phyloP scores from a whole-genome alignment of 169 alveolate genomes.

The Plasmodium gonderi region DNA sequence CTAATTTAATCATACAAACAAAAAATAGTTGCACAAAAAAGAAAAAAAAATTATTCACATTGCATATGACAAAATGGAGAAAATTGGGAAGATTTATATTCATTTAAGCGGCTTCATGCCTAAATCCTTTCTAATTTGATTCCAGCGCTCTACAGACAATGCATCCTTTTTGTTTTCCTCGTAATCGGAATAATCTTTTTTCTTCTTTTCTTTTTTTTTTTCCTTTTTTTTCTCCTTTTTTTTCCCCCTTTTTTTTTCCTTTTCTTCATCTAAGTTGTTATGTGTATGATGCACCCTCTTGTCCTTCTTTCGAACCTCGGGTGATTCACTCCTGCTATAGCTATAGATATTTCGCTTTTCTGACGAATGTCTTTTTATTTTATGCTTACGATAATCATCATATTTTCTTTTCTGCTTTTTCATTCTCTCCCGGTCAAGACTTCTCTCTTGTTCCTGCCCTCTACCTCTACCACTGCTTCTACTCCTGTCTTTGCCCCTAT shows the following conservation, averaged over 20 bases:
- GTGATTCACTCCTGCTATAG: constrained; percentile 13
- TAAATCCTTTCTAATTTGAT: constrained; percentile 79
- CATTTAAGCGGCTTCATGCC: constrained; percentile 87
- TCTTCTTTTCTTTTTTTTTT: constrained; percentile 1
- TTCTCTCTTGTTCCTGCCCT: not conserved
- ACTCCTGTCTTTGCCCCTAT: constrained; percentile 1
- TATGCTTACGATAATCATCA: not conserved
- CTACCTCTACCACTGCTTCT: not conserved
- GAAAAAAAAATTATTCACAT: not conserved
- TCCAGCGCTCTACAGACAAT: constrained; percentile 84
- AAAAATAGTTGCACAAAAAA: not conserved
- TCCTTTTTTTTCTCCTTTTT: not conserved
- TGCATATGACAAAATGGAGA: not conserved
- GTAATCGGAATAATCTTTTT: not conserved
- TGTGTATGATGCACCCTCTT: not conserved
- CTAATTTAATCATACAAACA: not conserved
- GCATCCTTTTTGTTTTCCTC: constrained; percentile 74
- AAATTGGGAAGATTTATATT: not conserved
- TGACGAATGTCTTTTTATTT: constrained; percentile 14
- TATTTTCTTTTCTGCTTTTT: not conserved
- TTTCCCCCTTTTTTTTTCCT: not conserved
- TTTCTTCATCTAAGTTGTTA: constrained; percentile 16
- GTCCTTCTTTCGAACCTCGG: not conserved
- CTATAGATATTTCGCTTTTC: constrained; percentile 7
- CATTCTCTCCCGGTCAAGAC: not conserved